Evolutionary conservation across 1,284 basidiomycete species (phyloP).

Genomic region (Takashimella tepidaria): DNA sequence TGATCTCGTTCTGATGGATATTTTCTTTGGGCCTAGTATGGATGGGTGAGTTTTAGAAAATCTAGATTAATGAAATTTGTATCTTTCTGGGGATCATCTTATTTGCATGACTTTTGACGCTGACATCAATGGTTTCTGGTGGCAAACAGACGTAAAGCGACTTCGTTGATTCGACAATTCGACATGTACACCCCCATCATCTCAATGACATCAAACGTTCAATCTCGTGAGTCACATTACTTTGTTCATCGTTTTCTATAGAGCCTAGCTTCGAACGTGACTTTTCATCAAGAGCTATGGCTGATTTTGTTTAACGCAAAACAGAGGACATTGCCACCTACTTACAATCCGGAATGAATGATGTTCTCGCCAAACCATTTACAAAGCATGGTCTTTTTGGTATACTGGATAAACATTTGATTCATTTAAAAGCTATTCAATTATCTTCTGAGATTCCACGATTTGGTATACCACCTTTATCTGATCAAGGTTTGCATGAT

Average conservation of each 20-base stretch:
- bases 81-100: constrained; percentile 1
- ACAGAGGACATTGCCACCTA: constrained; percentile 46
- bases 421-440: constrained; percentile 86
- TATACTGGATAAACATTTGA: constrained; percentile 94
- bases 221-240: constrained; percentile 53
- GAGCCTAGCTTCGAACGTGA: not conserved
- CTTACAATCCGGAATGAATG: constrained; percentile 72
- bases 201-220: constrained; percentile 91
- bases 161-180: constrained; percentile 87
- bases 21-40: constrained; percentile 46
- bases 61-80: not conserved
- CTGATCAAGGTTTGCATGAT: constrained; percentile 57
- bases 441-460: constrained; percentile 63
- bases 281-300: too few relatives aligned
- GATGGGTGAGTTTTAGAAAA: constrained; percentile 40
- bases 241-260: not conserved
- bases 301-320: too few relatives aligned
- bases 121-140: too few relatives aligned
- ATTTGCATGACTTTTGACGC: too few relatives aligned
- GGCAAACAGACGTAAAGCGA: constrained; percentile 59
- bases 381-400: constrained; percentile 83
- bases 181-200: constrained; percentile 87
- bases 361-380: constrained; percentile 95
- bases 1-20: constrained; percentile 88
- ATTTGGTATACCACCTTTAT: constrained; percentile 63